Percentiles rank a stretch among this genome's conserved stretches.
Conservation (phyloP, 257 asterid species). For the Capsicum rhomboideum region DNA sequence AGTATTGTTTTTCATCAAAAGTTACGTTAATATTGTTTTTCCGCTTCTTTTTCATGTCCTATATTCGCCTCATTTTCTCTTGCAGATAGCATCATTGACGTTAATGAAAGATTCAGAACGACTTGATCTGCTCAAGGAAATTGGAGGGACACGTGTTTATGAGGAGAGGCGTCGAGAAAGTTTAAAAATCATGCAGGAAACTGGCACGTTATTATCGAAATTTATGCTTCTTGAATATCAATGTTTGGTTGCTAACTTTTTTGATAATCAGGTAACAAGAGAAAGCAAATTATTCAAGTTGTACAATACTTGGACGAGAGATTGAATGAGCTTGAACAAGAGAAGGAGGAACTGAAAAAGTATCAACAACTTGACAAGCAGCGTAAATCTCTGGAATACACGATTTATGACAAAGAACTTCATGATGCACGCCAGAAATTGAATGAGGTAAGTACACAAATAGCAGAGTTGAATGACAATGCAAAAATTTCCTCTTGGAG, state of each 20-base stretch:
- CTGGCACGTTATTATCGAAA: slow-evolving; percentile 44
- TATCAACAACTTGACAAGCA: slow-evolving; percentile 93
- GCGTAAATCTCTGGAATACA: slow-evolving; percentile 86
- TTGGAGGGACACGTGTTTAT: slow-evolving; percentile 98
- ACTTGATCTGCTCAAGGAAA: slow-evolving; percentile 95
- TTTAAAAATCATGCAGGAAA: slow-evolving; percentile 95
- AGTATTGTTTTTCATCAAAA: slow-evolving; percentile 17
- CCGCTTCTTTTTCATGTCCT: background rate
- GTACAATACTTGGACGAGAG: slow-evolving; percentile 96
- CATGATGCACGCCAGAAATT: slow-evolving; percentile 84
- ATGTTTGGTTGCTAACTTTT: slow-evolving; percentile 17
- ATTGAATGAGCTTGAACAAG: slow-evolving; percentile 95
- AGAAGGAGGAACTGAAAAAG: slow-evolving; percentile 87
- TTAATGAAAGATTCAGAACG: slow-evolving; percentile 96
- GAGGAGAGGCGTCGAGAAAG: slow-evolving; percentile 99
- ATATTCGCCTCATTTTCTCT: slow-evolving; percentile 17
- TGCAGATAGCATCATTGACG: slow-evolving; percentile 82
- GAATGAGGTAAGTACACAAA: slow-evolving; percentile 36
- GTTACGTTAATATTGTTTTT: slow-evolving; percentile 23
- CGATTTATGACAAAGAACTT: slow-evolving; percentile 93
- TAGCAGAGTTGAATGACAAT: background rate
- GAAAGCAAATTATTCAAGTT: slow-evolving; percentile 93
- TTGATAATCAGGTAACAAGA: slow-evolving; percentile 65
- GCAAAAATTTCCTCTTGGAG: background rate
- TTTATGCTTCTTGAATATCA: slow-evolving; percentile 9